Evolutionary conservation across 1,139 yeast species (phyloP).

Genomic region (Suzukiozyma palmioleophila): DNA sequence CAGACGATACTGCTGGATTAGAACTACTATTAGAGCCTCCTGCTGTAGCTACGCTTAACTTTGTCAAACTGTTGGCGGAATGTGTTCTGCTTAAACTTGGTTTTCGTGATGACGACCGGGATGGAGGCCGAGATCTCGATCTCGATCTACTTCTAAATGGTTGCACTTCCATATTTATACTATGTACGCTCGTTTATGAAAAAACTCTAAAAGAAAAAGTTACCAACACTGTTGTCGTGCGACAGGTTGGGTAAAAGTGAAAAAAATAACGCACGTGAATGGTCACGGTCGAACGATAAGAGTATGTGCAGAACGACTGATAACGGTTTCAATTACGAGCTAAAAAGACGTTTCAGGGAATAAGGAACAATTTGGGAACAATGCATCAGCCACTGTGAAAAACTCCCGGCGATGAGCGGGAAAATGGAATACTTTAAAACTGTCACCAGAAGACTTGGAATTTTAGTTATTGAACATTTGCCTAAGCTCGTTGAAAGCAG

Average conservation of each 20-base stretch:
- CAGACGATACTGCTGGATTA: slow-evolving; percentile 9
- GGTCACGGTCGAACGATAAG: not conserved
- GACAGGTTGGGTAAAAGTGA: not conserved
- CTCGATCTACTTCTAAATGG: slow-evolving; percentile 16
- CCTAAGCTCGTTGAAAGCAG: too few species aligned
- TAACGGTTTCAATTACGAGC: too few species aligned
- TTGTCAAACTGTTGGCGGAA: slow-evolving; percentile 23
- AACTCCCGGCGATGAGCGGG: too few species aligned
- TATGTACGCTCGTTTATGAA: not conserved
- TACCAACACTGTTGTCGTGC: slow-evolving; percentile 1
- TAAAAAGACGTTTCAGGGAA: too few species aligned
- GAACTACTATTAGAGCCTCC: not conserved
- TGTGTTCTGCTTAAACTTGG: slow-evolving; percentile 19
- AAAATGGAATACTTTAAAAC: too few species aligned
- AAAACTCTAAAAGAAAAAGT: not conserved
- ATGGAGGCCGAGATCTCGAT: slow-evolving; percentile 36
- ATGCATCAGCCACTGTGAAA: too few species aligned
- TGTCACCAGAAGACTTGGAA: too few species aligned
- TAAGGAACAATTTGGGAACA: too few species aligned
- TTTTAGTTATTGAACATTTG: too few species aligned
- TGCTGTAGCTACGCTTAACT: slow-evolving; percentile 9
- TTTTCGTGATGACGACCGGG: slow-evolving; percentile 30
- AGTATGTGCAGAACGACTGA: not conserved
- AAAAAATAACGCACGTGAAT: too few species aligned
- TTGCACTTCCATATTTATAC: slow-evolving; percentile 1